Base-by-base conservation (phyloP, 805 yeast genomes). In the Cyberlindnera mrakii region DNA sequence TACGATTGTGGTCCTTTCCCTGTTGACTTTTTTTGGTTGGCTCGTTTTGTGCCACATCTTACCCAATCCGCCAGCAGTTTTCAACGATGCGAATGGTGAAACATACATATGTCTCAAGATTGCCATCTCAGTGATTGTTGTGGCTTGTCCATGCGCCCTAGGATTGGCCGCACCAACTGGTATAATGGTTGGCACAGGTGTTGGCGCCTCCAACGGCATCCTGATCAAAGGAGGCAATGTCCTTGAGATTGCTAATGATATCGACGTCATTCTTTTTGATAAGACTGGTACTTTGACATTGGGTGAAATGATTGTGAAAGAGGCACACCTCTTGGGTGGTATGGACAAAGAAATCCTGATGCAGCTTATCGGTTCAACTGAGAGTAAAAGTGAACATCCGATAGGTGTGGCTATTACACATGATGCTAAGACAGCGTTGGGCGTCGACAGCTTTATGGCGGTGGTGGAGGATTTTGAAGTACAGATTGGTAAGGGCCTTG, bases 161-260 rank as follows among this genome's bases (percentile, higher is more conserved):
- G 99, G 99, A 3, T 71, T 93, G 40, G 97, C 97, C 4, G 96
- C 98, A 0, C 99, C 99, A 1, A 95, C 99, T 2, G 98, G 98
- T 0, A 87, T 93, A 10, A 93, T 95, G 97, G 99, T 93, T 2
- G 99, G 97, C 8, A 91, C 98, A 2, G 99, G 99, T 33, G 83
- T 88, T 18, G 98, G 96, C 33, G 98, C 99, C 0, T 63, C 76
- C 13, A 72, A 87, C 61, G 98, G 99, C 16, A 84, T 93, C 5
- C 68, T 93, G 42, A 85, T 93, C 55, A 93, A 91, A 63, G 96
- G 97, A 38, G 99, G 97, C 18, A 95, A 84, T 40, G 77, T 85
- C 14, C 72, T 93, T 48, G 98, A 93, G 58, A 72, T 67, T 44
- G 82, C 93, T 7, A 77, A 77, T 54, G 65, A 72, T 16, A 70